A percentile compares a stretch with the other conserved stretches of the same genome.
phyloP scores from a whole-genome alignment of 108 stramenopile species.

The Nitzschia sp. region DNA sequence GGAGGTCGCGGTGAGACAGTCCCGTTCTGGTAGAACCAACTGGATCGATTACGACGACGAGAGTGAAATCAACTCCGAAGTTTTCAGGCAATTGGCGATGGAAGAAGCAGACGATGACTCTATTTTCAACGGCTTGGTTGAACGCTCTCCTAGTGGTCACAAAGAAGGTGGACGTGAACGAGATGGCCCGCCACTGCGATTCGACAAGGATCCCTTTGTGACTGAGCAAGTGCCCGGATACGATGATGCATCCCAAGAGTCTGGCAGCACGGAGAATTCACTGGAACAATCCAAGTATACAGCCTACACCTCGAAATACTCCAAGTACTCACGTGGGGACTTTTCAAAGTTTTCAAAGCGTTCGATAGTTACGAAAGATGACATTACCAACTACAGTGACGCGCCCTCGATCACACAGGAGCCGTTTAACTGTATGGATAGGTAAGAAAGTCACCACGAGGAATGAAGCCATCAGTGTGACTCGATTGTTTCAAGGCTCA shows the following conservation, averaged over 20 bases:
- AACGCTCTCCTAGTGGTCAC: background rate
- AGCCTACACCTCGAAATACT: background rate
- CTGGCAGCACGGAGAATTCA: background rate
- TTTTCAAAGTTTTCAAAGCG: background rate
- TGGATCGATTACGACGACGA: conserved; percentile 11
- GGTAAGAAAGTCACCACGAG: too few relatives aligned
- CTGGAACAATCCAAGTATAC: conserved; percentile 5
- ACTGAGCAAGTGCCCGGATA: background rate
- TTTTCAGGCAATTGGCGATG: conserved; percentile 2
- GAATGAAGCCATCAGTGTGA: too few relatives aligned
- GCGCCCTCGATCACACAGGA: background rate
- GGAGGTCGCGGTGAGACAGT: background rate
- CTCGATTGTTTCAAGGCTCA: too few relatives aligned
- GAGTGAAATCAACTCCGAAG: conserved; percentile 17
- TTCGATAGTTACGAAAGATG: background rate
- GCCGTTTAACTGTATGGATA: conserved; percentile 17
- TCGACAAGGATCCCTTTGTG: background rate
- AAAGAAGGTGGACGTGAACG: background rate
- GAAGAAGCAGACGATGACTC: conserved; percentile 13
- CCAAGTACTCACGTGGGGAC: conserved; percentile 4
- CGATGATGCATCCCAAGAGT: background rate
- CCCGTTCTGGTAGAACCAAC: background rate
- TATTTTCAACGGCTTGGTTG: conserved; percentile 12
- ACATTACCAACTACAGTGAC: background rate
- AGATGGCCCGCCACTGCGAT: background rate